phyloP scores from a whole-genome alignment of 257 asterid species.

The Penstemon davidsonii region DNA sequence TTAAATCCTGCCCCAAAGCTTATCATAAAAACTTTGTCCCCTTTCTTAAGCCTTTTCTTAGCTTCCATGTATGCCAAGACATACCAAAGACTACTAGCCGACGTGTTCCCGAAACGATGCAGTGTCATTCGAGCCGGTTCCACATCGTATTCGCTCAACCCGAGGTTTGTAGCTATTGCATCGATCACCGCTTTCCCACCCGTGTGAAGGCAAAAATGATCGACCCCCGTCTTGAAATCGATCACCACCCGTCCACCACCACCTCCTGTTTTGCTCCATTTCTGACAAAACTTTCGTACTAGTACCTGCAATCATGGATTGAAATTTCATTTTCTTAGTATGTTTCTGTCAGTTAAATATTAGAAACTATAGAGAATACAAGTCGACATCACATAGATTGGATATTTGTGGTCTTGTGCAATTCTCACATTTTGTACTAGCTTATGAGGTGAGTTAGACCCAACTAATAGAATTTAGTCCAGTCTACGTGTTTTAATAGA shows the following conservation, averaged over 20 bases:
- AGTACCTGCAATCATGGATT: not conserved
- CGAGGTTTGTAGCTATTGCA: constrained; percentile 49
- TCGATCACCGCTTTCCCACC: constrained; percentile 91
- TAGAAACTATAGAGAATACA: no score
- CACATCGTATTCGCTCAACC: constrained; percentile 49
- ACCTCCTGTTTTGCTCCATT: constrained; percentile 32
- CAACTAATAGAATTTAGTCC: no score
- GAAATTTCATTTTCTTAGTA: no score
- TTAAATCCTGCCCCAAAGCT: constrained; percentile 84
- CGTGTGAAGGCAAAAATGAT: constrained; percentile 73
- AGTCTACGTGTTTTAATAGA: no score
- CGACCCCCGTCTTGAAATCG: constrained; percentile 58
- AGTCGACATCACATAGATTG: no score
- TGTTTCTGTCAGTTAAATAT: no score
- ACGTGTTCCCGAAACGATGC: constrained; percentile 79
- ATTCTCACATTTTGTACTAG: no score
- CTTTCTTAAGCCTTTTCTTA: constrained; percentile 59
- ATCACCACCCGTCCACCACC: constrained; percentile 32
- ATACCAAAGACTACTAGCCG: constrained; percentile 79
- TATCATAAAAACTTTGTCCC: constrained; percentile 62
- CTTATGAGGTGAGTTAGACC: no score
- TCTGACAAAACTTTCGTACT: constrained; percentile 13
- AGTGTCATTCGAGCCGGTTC: constrained; percentile 87
- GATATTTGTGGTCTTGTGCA: no score
- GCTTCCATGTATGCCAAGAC: constrained; percentile 81